Percentiles rank a stretch among this genome's conserved stretches.
Evolutionary conservation across 805 yeast species (phyloP).

Genomic region (Monosporozyma unispora): DNA sequence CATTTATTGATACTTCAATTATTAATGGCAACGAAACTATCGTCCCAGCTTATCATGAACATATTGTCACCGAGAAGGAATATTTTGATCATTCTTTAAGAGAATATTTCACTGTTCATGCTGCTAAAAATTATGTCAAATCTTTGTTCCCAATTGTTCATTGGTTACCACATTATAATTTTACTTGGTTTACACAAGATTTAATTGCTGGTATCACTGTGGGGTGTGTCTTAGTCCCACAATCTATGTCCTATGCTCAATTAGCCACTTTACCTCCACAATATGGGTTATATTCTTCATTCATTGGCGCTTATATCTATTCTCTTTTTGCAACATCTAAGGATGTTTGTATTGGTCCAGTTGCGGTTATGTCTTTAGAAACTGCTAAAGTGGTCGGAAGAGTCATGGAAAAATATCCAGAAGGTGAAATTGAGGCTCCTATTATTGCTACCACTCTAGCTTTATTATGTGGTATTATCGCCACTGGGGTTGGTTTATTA

Average conservation of each 20-base stretch:
- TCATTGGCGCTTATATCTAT: conserved; percentile 82
- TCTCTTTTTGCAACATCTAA: conserved; percentile 90
- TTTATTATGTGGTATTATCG: conserved; percentile 76
- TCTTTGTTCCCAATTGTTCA: conserved; percentile 69
- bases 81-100: conserved; percentile 16
- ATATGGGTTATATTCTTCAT: conserved; percentile 85
- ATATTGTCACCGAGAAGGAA: conserved; percentile 13
- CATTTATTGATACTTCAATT: background rate
- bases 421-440: conserved; percentile 42
- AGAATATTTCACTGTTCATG: conserved; percentile 26
- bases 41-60: conserved; percentile 18
- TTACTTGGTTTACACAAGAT: conserved; percentile 72
- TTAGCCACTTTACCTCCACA: conserved; percentile 74
- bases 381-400: conserved; percentile 66
- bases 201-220: conserved; percentile 88
- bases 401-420: conserved; percentile 46
- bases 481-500: conserved; percentile 72
- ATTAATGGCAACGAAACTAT: background rate
- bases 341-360: conserved; percentile 94
- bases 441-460: conserved; percentile 73
- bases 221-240: conserved; percentile 89
- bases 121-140: conserved; percentile 39
- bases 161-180: conserved; percentile 84
- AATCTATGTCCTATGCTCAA: conserved; percentile 90
- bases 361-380: conserved; percentile 88